Evolutionary conservation across 345 rosid species (phyloP), one percentile per base, ranked within the genome.

Genomic region (Arabidopsis thaliana): DNA sequence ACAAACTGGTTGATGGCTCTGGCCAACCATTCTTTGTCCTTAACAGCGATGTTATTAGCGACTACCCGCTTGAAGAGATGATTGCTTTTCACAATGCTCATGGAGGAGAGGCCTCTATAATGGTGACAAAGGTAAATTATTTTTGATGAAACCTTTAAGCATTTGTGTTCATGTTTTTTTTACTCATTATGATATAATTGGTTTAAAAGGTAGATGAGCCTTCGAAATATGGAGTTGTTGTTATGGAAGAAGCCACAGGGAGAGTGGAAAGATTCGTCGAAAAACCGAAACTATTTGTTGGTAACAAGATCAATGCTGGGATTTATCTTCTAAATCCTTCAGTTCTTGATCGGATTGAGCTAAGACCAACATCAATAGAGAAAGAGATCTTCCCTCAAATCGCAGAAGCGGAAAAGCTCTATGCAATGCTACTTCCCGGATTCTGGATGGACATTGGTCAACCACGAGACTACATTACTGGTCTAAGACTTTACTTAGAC

Each of bases 401-500:
- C 63, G 93, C 91, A 11, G 67, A 4, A 7, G 74, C 88, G 0
- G 88, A 83, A 69, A 79, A 82, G 74, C 96, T 93, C 65, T 91
- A 57, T 6, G 97, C 92, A 6, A 93, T 93, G 97, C 93, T 89
- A 44, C 86, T 93, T 22, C 95, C 91, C 0, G 98, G 98, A n/a
- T 93, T 90, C 55, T 93, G 98, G 97, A 93, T 93, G 98, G 98
- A 93, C 83, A 89, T 93, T 56, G 97, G 98, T 71, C 97, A 90
- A 80, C 98, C 98, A 7, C 82, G 84, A 68, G 97, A 90, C 69
- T 93, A 90, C 83, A 87, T 93, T 34, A 77, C 87, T 0, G 97
- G 98, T 22, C 83, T 90, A 48, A 86, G 89, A 65, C 98, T 93
- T 55, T 93, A 88, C 74, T 88, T 93, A 12, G 96, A 93, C 61